Base-by-base conservation (phyloP, 179 eudicot species). In the Beta corolliflora region DNA sequence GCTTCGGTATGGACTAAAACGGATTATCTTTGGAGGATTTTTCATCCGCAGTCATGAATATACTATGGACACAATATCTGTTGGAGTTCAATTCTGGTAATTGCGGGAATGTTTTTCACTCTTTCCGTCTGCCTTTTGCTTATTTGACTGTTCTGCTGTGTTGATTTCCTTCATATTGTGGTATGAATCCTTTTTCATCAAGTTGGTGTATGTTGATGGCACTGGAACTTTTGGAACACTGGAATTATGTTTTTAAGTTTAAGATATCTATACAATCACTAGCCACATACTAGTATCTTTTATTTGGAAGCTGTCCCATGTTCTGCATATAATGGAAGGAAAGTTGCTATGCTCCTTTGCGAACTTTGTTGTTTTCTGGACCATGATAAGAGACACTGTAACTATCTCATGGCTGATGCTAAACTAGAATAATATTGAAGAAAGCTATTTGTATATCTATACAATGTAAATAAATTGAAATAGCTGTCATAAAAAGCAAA, bases 21-120 rank as follows among this genome's bases (percentile, higher is more conserved):
- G 97, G 81, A 97, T 97, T 79, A 91, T 97, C 71, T 97, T 97
- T 46, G 99, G 97, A 84, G 99, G 99, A 61, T 96, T 92, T 87
- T 97, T 97, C 87, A 97, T 93, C 73, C 92, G 99, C 16, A 88
- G 94, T 60, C 99, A 97, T 86, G 97, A 88, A 31, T 92, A 92
- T 81, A 94, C 98, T 21, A 94, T 96, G 99, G 99, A 97, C 85
- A 97, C 99, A 23, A 93, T 97, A 64, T 92, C 98, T 45, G 97
- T 92, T 70, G 99, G 92, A n/a, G 99, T 97, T 85, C 80, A 97
- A 77, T 97, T 91, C 89, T 97, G 99, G 99, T 97, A 92, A 85
- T 66, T 72, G 53, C 46, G 21, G 55, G 18, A 13, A 58, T 72
- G 9, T 52, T 19, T 53, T 9, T 71, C 54, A 50, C n/a, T 15